Percentiles rank a stretch among this genome's conserved stretches.
Evolutionary conservation across 495 filamentous ascomycete species (phyloP).

Genomic region (Letharia lupina): DNA sequence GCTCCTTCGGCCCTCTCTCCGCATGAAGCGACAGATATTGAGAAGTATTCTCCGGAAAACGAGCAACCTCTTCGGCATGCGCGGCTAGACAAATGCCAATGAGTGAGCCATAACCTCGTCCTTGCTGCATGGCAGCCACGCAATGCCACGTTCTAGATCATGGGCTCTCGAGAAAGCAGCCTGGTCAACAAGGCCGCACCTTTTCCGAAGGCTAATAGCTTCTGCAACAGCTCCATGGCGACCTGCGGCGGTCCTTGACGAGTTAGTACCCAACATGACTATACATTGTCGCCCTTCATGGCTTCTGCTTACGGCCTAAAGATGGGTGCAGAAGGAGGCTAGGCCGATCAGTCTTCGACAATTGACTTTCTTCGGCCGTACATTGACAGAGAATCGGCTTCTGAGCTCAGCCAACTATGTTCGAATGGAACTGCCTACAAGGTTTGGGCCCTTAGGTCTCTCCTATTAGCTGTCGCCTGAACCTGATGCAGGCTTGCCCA

Average conservation of each 20-base stretch:
- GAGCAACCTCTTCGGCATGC: background rate
- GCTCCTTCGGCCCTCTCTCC: conserved; percentile 7
- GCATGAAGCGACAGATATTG: background rate
- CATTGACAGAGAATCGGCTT: conserved; percentile 79
- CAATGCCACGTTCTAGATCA: conserved; percentile 20
- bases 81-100: background rate
- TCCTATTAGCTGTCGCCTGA: background rate
- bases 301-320: conserved; percentile 29
- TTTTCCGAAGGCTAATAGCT: conserved; percentile 5
- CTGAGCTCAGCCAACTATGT: conserved; percentile 96
- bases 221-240: conserved; percentile 58
- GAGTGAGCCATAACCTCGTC: conserved; percentile 7
- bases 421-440: conserved; percentile 80
- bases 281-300: background rate
- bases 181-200: background rate
- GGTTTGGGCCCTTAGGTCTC: background rate
- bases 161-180: conserved; percentile 12
- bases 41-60: background rate
- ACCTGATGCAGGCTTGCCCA: conserved; percentile 60
- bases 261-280: conserved; percentile 45
- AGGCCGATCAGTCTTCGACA: conserved; percentile 83
- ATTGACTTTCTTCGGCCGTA: conserved; percentile 89
- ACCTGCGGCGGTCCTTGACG: conserved; percentile 74
- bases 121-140: conserved; percentile 21
- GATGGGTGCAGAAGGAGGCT: conserved; percentile 80